Percentiles rank a stretch among this genome's conserved stretches.
Conservation (phyloP, 441 rosid genomes). For the Eruca vesicaria region DNA sequence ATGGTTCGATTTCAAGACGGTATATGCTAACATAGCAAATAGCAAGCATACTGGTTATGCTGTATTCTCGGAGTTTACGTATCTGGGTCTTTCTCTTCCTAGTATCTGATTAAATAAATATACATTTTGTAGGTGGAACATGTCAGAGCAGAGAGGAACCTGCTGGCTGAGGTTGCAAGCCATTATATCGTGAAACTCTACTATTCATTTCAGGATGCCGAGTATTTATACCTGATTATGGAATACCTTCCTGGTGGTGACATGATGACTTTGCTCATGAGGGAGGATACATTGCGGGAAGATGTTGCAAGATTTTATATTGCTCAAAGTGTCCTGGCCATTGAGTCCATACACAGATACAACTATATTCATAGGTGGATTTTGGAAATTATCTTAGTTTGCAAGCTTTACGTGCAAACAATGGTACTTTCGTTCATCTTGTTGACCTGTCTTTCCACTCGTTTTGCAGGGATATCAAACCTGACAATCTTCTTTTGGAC, state of each 20-base stretch:
- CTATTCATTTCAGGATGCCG: slow-evolving; percentile 96
- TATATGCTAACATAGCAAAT: not conserved
- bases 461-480: slow-evolving; percentile 84
- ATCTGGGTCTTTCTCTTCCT: slow-evolving; percentile 2
- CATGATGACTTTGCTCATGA: slow-evolving; percentile 92
- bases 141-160: slow-evolving; percentile 96
- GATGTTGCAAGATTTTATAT: slow-evolving; percentile 87
- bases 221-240: slow-evolving; percentile 89
- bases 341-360: slow-evolving; percentile 92
- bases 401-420: slow-evolving; percentile 15
- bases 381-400: slow-evolving; percentile 21
- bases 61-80: not conserved
- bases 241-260: slow-evolving; percentile 99
- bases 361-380: slow-evolving; percentile 91
- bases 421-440: not conserved
- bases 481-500: slow-evolving; percentile 94
- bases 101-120: not conserved
- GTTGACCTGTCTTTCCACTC: slow-evolving; percentile 23
- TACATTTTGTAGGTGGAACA: slow-evolving; percentile 76
- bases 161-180: slow-evolving; percentile 97
- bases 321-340: slow-evolving; percentile 93
- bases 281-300: slow-evolving; percentile 92
- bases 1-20: not conserved
- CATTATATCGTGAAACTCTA: slow-evolving; percentile 94
- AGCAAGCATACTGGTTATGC: not conserved